Base-by-base conservation (phyloP, 1,284 basidiomycete species). In the Pseudozyma sp. region DNA sequence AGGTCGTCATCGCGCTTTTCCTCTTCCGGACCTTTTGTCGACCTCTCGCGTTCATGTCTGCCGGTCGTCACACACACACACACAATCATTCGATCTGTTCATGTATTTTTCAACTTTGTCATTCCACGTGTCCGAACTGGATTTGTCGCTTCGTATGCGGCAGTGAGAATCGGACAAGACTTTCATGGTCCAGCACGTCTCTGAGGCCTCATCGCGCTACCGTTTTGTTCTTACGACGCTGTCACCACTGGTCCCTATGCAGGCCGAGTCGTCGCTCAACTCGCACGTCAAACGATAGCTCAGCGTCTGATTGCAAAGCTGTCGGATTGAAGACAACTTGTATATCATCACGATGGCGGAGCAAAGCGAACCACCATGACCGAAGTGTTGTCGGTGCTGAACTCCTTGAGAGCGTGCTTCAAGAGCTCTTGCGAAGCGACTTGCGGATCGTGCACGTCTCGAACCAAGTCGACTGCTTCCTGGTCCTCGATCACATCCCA, bases 401-500 rank as follows among this genome's bases (percentile, higher is more conserved):
- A 94, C 81, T 92, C 91, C 35, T 88, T 87, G 47, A 97, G 88
- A 5, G 97, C 97, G 80, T 97, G 90, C 63, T 93, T 89, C 57
- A 99, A 87, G 17, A 99, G 88, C 58, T 87, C 87, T 64, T 90
- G 86, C 70, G 91, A 92, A 3, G 96, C 95, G 70, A 89, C 88
- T 84, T 96, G 94, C 5, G 96, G 90, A 81, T 97, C 92, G 37
- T 87, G 84, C 19, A 91, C 87, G 33, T 89, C 86, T 48, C 90
- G 90, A 56, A 97, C 89, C 51, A 97, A 88, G 61, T 98, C 92
- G 39, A 97, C 91, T 0, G 95, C 96, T 51, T 89, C 89, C 85
- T 99, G 94, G 85, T 99, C 97, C 56, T 90, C 90, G 53, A 91
- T 89, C 9, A 99, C 94, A 84, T 99, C 97, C 97, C 97, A 99